Base-by-base conservation (phyloP, 2,329 filamentous ascomycete genomes). In the Phoma sp. region DNA sequence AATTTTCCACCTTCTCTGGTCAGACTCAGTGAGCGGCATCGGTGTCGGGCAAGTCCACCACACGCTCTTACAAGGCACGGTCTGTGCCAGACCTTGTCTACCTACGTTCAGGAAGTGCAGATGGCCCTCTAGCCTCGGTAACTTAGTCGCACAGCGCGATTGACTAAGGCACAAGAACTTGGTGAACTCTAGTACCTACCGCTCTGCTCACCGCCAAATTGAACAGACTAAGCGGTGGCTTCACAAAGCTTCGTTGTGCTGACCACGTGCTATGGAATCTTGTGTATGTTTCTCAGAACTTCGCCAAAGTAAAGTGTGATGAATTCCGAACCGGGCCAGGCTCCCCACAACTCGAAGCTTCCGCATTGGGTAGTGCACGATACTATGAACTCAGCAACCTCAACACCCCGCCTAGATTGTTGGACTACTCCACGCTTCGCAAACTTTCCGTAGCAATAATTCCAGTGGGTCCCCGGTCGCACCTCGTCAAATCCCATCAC, bases 301-400 rank as follows among this genome's bases (percentile, higher is more conserved):
- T 27, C 14, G 27, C 27, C 29, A 13, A 23, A 7, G 27, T 25
- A 41, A n/a, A 41, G 13, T 14, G 18, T 23, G 27, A 22, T 33
- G 18, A 39, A 11, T 41, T 30, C 39, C 32, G 45, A 40, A 24
- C 18, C 23, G 23, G 41, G 22, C 30, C 47, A 44, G 39, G 44
- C 39, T 50, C 39, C 47, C 27, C 36, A 38, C 47, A 32, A 37
- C 29, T 30, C 7, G 18, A 46, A 40, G 10, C 18, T 45, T 49
- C 52, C 46, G 41, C 25, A 49, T 55, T 49, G 25, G 46, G 52
- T 32, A 55, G 41, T 55, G 36, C 46, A 37, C 46, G 52, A 55
- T 55, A 41, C 51, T 24, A 41, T 43, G 38, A 52, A 33, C 38
- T 52, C 49, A 47, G 32, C 49, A 43, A 44, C 29, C 14, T 23